Percentiles rank a stretch among this genome's conserved stretches.
Conservation (phyloP, 179 eudicot genomes). For the Beta macrorhiza region DNA sequence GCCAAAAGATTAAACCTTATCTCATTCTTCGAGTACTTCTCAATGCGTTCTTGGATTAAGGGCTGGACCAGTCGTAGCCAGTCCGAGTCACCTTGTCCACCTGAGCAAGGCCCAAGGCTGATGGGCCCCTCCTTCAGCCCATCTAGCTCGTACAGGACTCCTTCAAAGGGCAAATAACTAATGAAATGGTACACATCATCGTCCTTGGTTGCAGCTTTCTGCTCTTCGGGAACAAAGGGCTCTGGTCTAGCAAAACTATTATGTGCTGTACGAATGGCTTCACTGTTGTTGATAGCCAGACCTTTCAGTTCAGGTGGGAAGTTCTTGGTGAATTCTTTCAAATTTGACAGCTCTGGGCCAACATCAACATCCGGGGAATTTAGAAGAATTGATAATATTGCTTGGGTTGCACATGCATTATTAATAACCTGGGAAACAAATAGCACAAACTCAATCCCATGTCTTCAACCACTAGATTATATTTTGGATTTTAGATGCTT, state of each 20-base stretch:
- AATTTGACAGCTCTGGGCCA: conserved; percentile 78
- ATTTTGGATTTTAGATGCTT: not conserved
- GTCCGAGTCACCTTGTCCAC: conserved; percentile 72
- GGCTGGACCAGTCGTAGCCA: conserved; percentile 88
- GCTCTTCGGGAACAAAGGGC: conserved; percentile 90
- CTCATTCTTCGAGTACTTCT: conserved; percentile 79
- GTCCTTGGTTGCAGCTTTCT: conserved; percentile 83
- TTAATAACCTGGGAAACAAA: conserved; percentile 65
- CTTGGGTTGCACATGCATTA: conserved; percentile 99
- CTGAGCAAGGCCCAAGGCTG: conserved; percentile 83
- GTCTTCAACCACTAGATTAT: not conserved
- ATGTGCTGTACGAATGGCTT: conserved; percentile 90
- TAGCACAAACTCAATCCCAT: not conserved
- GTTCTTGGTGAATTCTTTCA: conserved; percentile 78
- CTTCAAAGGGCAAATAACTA: conserved; percentile 86
- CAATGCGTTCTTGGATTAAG: conserved; percentile 83
- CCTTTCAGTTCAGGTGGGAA: conserved; percentile 99
- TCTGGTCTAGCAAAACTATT: conserved; percentile 97
- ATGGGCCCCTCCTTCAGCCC: conserved; percentile 94
- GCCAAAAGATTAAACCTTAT: conserved; percentile 89
- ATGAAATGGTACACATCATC: conserved; percentile 97
- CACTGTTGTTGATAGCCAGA: conserved; percentile 95
- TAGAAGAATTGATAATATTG: conserved; percentile 89
- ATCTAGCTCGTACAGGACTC: conserved; percentile 88
- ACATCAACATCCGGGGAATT: conserved; percentile 88